Percentiles rank a stretch among this genome's conserved stretches.
These are phyloP conservation scores for Pelargonium fulgidum DNA, from an alignment of 441 rosid species.

Conservation along the genomic window DNA sequence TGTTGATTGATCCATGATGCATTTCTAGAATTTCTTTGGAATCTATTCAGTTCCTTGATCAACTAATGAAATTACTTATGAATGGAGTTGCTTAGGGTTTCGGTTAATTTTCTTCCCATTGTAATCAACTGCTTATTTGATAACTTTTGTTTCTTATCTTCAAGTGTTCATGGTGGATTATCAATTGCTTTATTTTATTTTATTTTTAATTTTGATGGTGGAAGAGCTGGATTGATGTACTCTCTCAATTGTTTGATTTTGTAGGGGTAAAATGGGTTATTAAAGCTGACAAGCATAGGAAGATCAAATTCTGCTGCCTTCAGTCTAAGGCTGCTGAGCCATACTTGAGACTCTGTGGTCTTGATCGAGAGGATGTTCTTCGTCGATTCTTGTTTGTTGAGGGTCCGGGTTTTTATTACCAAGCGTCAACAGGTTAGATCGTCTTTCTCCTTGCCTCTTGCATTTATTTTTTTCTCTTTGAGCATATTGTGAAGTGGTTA, in stretches of 20 bases:
- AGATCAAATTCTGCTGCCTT: constrained; percentile 87
- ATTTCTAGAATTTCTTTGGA: background rate
- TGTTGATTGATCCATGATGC: background rate
- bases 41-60: background rate
- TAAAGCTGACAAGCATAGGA: constrained; percentile 59
- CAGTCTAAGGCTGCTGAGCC: constrained; percentile 86
- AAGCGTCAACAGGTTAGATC: constrained; percentile 70
- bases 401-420: constrained; percentile 70
- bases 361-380: constrained; percentile 62
- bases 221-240: background rate
- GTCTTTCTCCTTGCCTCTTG: constrained; percentile 9
- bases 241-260: constrained; percentile 9
- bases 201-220: background rate
- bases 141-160: background rate
- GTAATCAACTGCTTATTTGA: background rate
- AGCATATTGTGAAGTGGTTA: background rate
- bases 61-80: background rate
- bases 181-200: no score
- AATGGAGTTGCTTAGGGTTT: background rate
- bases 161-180: background rate
- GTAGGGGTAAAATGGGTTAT: constrained; percentile 91
- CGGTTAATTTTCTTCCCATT: background rate
- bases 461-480: background rate
- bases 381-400: constrained; percentile 77
- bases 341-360: constrained; percentile 60